Conservation (phyloP, 352 stramenopile species). For the Peronospora destructor region DNA sequence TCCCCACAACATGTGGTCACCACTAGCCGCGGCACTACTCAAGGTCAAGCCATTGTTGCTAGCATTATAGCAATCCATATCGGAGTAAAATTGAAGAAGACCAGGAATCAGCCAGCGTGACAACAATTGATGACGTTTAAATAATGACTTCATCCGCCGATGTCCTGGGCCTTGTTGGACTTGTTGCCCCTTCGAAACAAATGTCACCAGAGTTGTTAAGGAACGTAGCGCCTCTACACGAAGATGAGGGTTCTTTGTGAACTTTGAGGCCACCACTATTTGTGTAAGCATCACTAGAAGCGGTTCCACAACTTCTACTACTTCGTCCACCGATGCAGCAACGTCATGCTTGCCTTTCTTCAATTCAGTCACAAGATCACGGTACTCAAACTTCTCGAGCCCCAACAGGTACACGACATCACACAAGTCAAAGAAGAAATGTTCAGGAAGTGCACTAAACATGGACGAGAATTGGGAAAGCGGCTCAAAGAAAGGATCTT, state of each 20-base stretch:
- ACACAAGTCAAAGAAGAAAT: constrained; percentile 74
- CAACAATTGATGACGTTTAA: constrained; percentile 39
- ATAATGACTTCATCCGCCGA: constrained; percentile 28
- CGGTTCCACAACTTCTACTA: constrained; percentile 41
- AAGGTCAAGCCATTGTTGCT: constrained; percentile 64
- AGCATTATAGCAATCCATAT: constrained; percentile 69
- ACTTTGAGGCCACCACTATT: constrained; percentile 40
- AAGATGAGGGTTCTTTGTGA: constrained; percentile 68
- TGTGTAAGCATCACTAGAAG: constrained; percentile 59
- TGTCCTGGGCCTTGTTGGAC: constrained; percentile 21
- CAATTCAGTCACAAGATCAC: constrained; percentile 24
- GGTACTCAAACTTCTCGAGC: constrained; percentile 35
- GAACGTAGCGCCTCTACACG: constrained; percentile 56
- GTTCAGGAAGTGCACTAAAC: constrained; percentile 55
- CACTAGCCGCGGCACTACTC: constrained; percentile 49
- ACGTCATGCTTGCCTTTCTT: constrained; percentile 5
- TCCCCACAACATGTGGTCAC: constrained; percentile 65
- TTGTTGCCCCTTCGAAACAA: constrained; percentile 48
- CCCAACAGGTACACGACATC: constrained; percentile 51
- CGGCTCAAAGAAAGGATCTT: constrained; percentile 40
- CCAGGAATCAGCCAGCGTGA: constrained; percentile 31
- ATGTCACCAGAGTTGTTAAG: constrained; percentile 47
- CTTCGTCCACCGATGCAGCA: constrained; percentile 15
- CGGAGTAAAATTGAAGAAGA: constrained; percentile 58
- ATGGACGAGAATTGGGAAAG: constrained; percentile 38